Evolutionary conservation across 2,329 filamentous ascomycete species (phyloP).

Genomic region (Fusarium drepaniforme): DNA sequence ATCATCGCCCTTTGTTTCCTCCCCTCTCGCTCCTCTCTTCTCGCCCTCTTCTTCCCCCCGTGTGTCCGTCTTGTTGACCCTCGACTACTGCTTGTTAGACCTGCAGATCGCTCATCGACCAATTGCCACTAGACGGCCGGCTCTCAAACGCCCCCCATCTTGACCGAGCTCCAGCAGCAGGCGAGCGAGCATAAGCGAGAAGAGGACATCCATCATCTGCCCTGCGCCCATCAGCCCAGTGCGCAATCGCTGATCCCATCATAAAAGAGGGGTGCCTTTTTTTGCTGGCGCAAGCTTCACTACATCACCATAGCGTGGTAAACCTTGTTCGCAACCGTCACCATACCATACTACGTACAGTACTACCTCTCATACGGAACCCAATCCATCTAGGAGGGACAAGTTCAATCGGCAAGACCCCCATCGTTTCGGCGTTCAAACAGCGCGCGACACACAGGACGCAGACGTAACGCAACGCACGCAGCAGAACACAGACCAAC

Average conservation of each 20-base stretch:
- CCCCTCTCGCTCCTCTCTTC: neutral
- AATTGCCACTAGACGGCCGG: slow-evolving; percentile 26
- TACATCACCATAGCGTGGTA: slow-evolving; percentile 37
- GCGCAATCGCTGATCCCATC: slow-evolving; percentile 33
- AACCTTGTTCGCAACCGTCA: slow-evolving; percentile 33
- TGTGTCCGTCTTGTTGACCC: slow-evolving; percentile 5
- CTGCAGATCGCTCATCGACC: slow-evolving; percentile 33
- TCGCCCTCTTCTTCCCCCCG: neutral
- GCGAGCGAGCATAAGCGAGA: slow-evolving; percentile 13
- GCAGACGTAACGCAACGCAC: neutral
- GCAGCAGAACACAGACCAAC: slow-evolving; percentile 8
- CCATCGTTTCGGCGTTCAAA: slow-evolving; percentile 1
- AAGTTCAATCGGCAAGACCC: neutral
- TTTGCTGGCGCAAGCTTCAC: slow-evolving; percentile 34
- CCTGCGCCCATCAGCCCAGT: neutral
- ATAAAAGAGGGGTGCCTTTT: slow-evolving; percentile 39
- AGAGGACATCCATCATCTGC: neutral
- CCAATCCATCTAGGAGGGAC: neutral
- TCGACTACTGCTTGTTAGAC: slow-evolving; percentile 14
- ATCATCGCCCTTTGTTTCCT: slow-evolving; percentile 30
- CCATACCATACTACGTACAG: neutral
- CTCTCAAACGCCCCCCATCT: slow-evolving; percentile 10
- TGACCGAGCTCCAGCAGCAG: slow-evolving; percentile 14
- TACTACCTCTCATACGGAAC: neutral
- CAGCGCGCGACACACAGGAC: slow-evolving; percentile 3